Percentiles rank a stretch among this genome's conserved stretches.
phyloP scores from a whole-genome alignment of 169 alveolate genomes.

The Condylostoma magnum region DNA sequence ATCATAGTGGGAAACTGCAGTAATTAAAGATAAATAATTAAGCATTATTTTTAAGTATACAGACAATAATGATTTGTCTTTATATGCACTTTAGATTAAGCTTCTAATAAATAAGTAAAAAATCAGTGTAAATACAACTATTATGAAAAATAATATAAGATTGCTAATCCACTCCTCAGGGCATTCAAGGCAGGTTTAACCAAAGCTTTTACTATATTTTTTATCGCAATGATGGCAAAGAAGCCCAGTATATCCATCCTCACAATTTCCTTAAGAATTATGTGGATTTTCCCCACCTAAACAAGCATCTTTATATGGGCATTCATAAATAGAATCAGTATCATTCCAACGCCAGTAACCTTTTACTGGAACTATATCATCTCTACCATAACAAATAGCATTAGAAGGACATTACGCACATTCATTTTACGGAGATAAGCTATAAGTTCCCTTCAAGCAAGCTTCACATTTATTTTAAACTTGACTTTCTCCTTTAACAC shows the following conservation, averaged over 20 bases:
- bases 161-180: slow-evolving; percentile 7
- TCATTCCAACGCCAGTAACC: slow-evolving; percentile 52
- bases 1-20: background rate
- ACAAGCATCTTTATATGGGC: slow-evolving; percentile 40
- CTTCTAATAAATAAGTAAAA: no score
- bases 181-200: slow-evolving; percentile 31
- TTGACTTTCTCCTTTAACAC: background rate
- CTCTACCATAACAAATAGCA: slow-evolving; percentile 53
- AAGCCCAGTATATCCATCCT: slow-evolving; percentile 25
- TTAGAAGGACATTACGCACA: slow-evolving; percentile 5
- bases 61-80: background rate
- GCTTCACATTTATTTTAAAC: background rate
- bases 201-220: background rate
- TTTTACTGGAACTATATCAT: slow-evolving; percentile 37
- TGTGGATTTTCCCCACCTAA: slow-evolving; percentile 40
- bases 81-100: background rate
- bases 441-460: slow-evolving; percentile 5
- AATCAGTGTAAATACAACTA: no score
- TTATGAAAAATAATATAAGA: background rate
- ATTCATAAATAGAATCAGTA: slow-evolving; percentile 32
- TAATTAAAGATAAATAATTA: background rate
- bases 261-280: slow-evolving; percentile 42
- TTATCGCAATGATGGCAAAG: slow-evolving; percentile 15
- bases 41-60: slow-evolving; percentile 8
- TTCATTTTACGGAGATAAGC: background rate